phyloP scores from a whole-genome alignment of 2,329 filamentous ascomycete genomes.

The Verticillium dahliae region DNA sequence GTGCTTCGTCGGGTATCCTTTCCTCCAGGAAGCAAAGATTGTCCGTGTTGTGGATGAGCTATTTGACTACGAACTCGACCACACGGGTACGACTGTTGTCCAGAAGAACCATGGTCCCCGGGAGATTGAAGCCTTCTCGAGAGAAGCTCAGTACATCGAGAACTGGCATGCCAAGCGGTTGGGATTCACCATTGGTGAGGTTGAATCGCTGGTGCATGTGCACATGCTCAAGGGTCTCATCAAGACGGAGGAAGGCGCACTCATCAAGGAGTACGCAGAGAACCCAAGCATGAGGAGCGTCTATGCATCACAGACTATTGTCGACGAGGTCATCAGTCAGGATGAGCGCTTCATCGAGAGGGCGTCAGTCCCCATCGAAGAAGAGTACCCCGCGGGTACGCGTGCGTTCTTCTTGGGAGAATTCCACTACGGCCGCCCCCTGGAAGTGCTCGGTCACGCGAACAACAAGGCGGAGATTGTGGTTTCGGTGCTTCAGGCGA shows the following conservation, averaged over 20 bases:
- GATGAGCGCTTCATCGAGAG: slow-evolving; percentile 92
- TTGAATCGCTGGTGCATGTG: slow-evolving; percentile 86
- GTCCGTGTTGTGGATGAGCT: slow-evolving; percentile 86
- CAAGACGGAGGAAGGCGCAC: slow-evolving; percentile 86
- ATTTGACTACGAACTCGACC: slow-evolving; percentile 74
- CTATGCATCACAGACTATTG: slow-evolving; percentile 85
- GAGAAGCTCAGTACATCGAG: slow-evolving; percentile 78
- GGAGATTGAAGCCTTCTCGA: slow-evolving; percentile 77
- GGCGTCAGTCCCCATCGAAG: slow-evolving; percentile 77
- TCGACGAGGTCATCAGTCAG: slow-evolving; percentile 83
- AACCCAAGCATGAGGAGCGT: slow-evolving; percentile 81
- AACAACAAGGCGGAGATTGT: slow-evolving; percentile 72
- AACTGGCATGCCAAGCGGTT: slow-evolving; percentile 84
- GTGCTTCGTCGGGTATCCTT: slow-evolving; percentile 90
- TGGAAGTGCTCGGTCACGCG: slow-evolving; percentile 72
- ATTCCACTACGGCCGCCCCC: slow-evolving; percentile 81
- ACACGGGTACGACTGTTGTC: slow-evolving; percentile 58
- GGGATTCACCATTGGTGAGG: slow-evolving; percentile 76
- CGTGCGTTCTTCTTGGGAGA: slow-evolving; percentile 92
- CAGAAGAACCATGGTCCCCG: slow-evolving; percentile 64
- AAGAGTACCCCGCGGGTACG: slow-evolving; percentile 81
- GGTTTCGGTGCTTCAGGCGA: slow-evolving; percentile 64
- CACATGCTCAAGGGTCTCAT: slow-evolving; percentile 87
- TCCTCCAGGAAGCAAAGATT: slow-evolving; percentile 89
- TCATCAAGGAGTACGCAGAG: slow-evolving; percentile 85